Percentiles rank a stretch among this genome's conserved stretches.
Evolutionary conservation across 345 rosid species (phyloP).

Genomic region (Populus euphratica): DNA sequence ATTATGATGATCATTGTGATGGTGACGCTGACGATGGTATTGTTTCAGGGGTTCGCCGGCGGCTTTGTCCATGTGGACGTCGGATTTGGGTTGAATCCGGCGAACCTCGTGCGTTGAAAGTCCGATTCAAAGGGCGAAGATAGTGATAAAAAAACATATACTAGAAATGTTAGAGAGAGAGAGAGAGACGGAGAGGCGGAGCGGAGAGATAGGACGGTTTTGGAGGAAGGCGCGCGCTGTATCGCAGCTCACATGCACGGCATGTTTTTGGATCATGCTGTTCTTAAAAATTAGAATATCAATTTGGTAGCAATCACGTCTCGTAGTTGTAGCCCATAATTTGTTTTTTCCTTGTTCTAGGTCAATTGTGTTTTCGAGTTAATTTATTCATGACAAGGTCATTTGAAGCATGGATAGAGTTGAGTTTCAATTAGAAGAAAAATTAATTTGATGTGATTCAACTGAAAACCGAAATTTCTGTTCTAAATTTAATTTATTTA

Average conservation of each 20-base stretch:
- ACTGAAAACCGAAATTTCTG: no score
- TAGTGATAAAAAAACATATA: not conserved
- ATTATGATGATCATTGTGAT: not conserved
- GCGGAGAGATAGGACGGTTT: constrained; percentile 17
- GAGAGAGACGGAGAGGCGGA: constrained; percentile 3
- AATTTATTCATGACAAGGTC: no score
- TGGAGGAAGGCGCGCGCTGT: constrained; percentile 8
- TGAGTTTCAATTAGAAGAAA: no score
- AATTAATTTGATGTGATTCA: no score
- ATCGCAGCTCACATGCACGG: constrained; percentile 10
- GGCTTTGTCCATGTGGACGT: not conserved
- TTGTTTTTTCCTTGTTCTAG: no score
- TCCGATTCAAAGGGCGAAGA: not conserved
- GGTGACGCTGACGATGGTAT: not conserved
- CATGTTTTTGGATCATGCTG: not conserved
- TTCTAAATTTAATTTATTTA: no score
- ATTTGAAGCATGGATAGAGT: no score
- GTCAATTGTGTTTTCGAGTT: no score
- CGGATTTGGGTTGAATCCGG: constrained; percentile 15
- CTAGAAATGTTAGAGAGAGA: not conserved
- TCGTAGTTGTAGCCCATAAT: no score
- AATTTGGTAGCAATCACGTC: no score
- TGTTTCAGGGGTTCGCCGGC: not conserved
- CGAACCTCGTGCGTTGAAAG: constrained; percentile 21
- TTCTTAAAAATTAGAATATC: not conserved